phyloP scores from a whole-genome alignment of 805 yeast genomes.

The Torulaspora gathmanii region DNA sequence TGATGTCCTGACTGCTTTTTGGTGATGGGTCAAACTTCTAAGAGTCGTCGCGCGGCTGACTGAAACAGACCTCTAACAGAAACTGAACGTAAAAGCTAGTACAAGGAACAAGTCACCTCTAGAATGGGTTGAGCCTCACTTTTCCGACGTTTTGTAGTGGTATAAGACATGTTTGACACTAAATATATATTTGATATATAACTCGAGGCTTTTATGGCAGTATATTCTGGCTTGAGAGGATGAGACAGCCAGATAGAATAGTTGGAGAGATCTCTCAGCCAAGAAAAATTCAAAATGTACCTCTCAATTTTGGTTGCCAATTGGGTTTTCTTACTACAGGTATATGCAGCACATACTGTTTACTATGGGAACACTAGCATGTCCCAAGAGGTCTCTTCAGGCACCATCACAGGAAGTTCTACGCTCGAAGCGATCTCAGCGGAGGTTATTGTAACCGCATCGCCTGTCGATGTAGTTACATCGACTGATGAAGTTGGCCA shows the following conservation, averaged over 20 bases:
- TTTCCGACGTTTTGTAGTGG: not conserved
- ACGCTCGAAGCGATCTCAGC: not conserved
- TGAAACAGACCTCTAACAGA: not conserved
- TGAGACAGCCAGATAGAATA: not conserved
- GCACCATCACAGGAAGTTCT: not conserved
- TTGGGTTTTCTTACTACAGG: not conserved
- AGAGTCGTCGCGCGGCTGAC: not conserved
- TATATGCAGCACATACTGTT: slow-evolving; percentile 1
- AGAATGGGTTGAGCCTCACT: not conserved
- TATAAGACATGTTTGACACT: not conserved
- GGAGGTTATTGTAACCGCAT: slow-evolving; percentile 8
- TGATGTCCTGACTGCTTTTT: not conserved
- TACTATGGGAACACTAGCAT: slow-evolving; percentile 6
- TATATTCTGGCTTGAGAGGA: no score
- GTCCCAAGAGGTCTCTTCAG: not conserved
- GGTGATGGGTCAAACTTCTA: not conserved
- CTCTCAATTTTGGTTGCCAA: not conserved
- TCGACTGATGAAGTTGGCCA: slow-evolving; percentile 3
- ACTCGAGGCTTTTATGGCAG: not conserved
- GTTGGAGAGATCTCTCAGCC: not conserved
- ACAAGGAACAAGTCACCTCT: not conserved
- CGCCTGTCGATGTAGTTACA: slow-evolving; percentile 5
- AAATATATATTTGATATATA: not conserved
- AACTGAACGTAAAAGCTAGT: not conserved
- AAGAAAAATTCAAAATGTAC: not conserved